Evolutionary conservation across 2,329 filamentous ascomycete genomes (phyloP).

Genomic region (Claviceps arundinis): DNA sequence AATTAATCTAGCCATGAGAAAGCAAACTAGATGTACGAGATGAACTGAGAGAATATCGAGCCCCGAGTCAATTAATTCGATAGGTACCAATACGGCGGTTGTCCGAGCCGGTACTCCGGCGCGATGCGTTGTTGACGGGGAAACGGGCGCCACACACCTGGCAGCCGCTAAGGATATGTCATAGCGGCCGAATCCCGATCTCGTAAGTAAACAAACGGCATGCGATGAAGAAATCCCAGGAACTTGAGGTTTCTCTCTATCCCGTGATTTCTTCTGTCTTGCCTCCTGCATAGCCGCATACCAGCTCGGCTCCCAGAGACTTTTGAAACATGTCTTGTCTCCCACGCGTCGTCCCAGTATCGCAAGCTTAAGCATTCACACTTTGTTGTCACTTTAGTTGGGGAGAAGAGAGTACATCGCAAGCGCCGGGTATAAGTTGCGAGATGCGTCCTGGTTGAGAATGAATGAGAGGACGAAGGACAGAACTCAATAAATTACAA

Average conservation of each 20-base stretch:
- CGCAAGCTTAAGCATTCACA: too few relatives aligned
- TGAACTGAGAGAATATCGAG: neutral
- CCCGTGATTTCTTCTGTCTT: too few relatives aligned
- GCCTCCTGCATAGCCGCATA: neutral
- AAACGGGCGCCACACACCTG: conserved; percentile 7
- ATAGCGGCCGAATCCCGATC: neutral
- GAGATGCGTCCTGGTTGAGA: too few relatives aligned
- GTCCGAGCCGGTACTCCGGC: neutral
- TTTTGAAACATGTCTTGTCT: neutral
- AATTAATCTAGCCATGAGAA: too few relatives aligned
- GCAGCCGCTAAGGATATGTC: neutral
- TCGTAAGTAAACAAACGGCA: conserved; percentile 2
- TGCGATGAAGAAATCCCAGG: neutral
- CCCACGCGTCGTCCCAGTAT: neutral
- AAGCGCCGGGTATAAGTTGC: neutral
- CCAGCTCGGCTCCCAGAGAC: neutral
- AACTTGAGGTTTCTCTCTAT: too few relatives aligned
- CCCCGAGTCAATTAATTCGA: neutral
- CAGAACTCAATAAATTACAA: too few relatives aligned
- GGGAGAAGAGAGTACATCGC: neutral
- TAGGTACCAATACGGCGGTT: neutral
- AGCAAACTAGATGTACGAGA: too few relatives aligned
- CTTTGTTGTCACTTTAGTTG: too few relatives aligned
- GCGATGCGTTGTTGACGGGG: conserved; percentile 3
- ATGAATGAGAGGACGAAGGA: too few relatives aligned